Base-by-base conservation (phyloP, 2,329 filamentous ascomycete genomes). In the Hypoxylon sp. region DNA sequence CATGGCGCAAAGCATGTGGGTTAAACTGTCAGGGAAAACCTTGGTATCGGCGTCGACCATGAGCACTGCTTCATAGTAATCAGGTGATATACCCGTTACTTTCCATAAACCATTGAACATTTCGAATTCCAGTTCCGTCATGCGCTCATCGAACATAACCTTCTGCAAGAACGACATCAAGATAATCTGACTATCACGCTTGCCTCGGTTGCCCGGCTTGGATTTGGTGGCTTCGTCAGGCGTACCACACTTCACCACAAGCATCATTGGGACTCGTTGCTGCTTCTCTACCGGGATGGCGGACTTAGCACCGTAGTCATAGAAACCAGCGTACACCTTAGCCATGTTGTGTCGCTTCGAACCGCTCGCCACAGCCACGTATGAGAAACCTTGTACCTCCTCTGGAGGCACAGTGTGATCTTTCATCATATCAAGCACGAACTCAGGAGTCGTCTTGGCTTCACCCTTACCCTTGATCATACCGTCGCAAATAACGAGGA, bases 31-130 rank as follows among this genome's bases (percentile, higher is more conserved):
- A 2, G 94, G 94, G 83, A 97, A 99, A 35, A 99, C 92, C 73
- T 99, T 99, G 35, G 94, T 99, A 73, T 99, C 94, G 69, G 94
- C 94, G 73, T 99, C 94, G 40, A 99, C 94, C 93, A 97, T 97
- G 73, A 99, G 89, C 56, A 97, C 90, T 16, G 93, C 88, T 72
- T 99, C 94, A 73, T 97, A 99, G 71, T 92, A 99, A 73, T 99
- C 94, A 9, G 94, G 94, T 3, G 92, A 96, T 58, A 99, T 97
- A 63, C 95, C 95, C 12, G 94, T 99, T 32, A 99, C 90, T 72
- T 96, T 96, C 92, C 93, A 99, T 58, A 99, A 81, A 44, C 94
- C 94, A 70, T 97, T 99, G 79, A 99, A 99, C 90, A 99, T 97
- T 70, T 99, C 94, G 68, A 91, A 99, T 72, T 99, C 94, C 42